These are phyloP conservation scores for Nemania sp. DNA, from an alignment of 2,329 filamentous ascomycete species.

Conservation along the genomic window DNA sequence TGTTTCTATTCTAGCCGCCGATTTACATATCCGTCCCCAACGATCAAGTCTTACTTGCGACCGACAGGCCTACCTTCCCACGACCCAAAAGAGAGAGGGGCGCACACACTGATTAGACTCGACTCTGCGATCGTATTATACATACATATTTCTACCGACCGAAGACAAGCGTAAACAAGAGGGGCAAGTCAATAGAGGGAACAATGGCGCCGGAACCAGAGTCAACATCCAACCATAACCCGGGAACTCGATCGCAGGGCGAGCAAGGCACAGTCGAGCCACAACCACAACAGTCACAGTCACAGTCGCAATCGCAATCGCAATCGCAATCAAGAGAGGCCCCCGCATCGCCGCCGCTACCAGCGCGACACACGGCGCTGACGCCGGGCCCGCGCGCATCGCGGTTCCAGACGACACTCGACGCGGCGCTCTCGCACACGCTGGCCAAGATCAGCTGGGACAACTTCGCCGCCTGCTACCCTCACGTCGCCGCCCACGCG, in stretches of 20 bases:
- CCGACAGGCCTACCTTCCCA: not conserved
- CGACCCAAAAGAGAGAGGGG: not conserved
- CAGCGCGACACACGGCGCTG: slow-evolving; percentile 56
- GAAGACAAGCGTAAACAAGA: not conserved
- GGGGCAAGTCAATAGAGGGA: not conserved
- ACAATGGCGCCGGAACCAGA: slow-evolving; percentile 32
- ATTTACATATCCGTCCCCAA: not conserved
- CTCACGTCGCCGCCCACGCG: slow-evolving; percentile 65
- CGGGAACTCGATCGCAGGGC: slow-evolving; percentile 6
- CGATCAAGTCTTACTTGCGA: not conserved
- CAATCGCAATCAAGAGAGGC: slow-evolving; percentile 21
- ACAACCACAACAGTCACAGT: slow-evolving; percentile 1
- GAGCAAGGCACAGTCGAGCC: slow-evolving; percentile 7
- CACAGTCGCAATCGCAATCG: slow-evolving; percentile 18
- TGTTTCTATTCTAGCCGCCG: not conserved
- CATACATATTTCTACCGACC: not conserved
- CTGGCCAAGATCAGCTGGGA: slow-evolving; percentile 67
- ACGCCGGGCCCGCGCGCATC: slow-evolving; percentile 69
- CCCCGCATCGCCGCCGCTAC: slow-evolving; percentile 49
- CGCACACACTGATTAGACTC: not conserved
- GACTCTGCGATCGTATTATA: not conserved
- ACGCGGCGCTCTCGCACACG: slow-evolving; percentile 64
- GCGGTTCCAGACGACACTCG: slow-evolving; percentile 66
- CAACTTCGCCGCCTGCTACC: slow-evolving; percentile 72
- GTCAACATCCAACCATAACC: not conserved